Conservation (phyloP, 2,329 filamentous ascomycete genomes). For the Ophiostoma pallidulum region DNA sequence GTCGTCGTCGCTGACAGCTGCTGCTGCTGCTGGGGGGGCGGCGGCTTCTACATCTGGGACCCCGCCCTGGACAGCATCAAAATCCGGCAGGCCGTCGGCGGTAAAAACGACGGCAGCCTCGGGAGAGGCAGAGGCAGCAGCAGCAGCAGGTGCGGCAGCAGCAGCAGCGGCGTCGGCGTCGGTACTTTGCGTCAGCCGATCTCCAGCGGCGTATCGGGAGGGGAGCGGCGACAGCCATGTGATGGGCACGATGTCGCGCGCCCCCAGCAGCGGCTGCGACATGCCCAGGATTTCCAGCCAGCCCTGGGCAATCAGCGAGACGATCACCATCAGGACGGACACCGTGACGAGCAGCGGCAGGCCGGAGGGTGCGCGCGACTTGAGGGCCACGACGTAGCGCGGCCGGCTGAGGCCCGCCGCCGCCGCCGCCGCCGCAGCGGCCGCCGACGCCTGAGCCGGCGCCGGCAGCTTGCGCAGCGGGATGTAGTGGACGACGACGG, state of each 20-base stretch:
- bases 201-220: not conserved
- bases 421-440: conserved; percentile 24
- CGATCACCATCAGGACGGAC: conserved; percentile 47
- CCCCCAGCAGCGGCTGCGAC: conserved; percentile 46
- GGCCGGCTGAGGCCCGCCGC: conserved; percentile 25
- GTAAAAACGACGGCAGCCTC: not conserved
- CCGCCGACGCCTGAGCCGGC: conserved; percentile 27
- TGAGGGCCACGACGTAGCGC: conserved; percentile 61
- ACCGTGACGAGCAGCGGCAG: conserved; percentile 43
- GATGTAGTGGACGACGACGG: conserved; percentile 69
- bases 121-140: too few relatives aligned
- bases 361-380: conserved; percentile 44
- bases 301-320: conserved; percentile 54
- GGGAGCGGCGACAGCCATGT: conserved; percentile 22
- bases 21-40: too few relatives aligned
- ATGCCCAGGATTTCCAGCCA: conserved; percentile 55
- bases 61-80: not conserved
- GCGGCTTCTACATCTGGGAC: too few relatives aligned
- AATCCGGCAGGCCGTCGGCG: not conserved
- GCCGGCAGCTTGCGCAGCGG: conserved; percentile 44
- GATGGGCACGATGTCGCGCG: conserved; percentile 44
- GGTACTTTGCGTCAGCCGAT: conserved; percentile 3
- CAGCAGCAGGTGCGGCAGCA: too few relatives aligned
- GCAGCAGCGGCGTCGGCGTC: conserved; percentile 1
- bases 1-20: not conserved